phyloP scores from a whole-genome alignment of 495 filamentous ascomycete genomes.

The Penicillium nucicola region DNA sequence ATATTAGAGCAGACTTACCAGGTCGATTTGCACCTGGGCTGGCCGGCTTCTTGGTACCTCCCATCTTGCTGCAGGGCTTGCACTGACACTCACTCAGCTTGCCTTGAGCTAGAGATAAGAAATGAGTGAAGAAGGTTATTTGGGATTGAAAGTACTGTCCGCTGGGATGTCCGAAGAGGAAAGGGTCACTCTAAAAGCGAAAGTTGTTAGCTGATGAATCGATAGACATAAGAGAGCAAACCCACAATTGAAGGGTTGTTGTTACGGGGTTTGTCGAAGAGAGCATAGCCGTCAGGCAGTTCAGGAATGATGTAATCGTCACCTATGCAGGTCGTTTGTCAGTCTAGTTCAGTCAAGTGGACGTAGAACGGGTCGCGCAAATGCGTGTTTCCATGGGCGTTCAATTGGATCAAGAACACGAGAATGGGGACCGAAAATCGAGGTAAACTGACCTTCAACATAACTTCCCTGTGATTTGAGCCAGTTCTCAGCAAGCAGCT shows the following conservation, averaged over 20 bases:
- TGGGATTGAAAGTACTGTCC: slow-evolving; percentile 50
- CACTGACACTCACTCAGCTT: slow-evolving; percentile 28
- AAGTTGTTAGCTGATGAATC: background rate
- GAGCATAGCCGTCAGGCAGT: slow-evolving; percentile 53
- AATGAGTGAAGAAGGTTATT: slow-evolving; percentile 55
- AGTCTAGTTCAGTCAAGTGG: background rate
- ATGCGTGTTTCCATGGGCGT: no score
- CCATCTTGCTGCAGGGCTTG: slow-evolving; percentile 28
- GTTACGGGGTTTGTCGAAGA: slow-evolving; percentile 43
- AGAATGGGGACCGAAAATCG: background rate
- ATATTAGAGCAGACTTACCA: background rate
- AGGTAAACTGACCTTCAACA: slow-evolving; percentile 28
- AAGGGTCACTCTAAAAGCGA: slow-evolving; percentile 42
- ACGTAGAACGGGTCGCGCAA: no score
- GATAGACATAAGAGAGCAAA: background rate
- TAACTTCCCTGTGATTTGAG: slow-evolving; percentile 27
- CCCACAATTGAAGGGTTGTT: slow-evolving; percentile 36
- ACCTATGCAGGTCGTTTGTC: slow-evolving; percentile 23
- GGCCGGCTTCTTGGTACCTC: slow-evolving; percentile 10
- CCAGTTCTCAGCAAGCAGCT: slow-evolving; percentile 37
- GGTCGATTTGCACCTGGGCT: background rate
- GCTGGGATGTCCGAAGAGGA: slow-evolving; percentile 54
- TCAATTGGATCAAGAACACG: background rate
- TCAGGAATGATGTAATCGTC: slow-evolving; percentile 47
- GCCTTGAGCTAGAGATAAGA: slow-evolving; percentile 17